Percentiles rank a stretch among this genome's conserved stretches.
Evolutionary conservation across 345 rosid genomes (phyloP).

Genomic region (Populus ilicifolia): DNA sequence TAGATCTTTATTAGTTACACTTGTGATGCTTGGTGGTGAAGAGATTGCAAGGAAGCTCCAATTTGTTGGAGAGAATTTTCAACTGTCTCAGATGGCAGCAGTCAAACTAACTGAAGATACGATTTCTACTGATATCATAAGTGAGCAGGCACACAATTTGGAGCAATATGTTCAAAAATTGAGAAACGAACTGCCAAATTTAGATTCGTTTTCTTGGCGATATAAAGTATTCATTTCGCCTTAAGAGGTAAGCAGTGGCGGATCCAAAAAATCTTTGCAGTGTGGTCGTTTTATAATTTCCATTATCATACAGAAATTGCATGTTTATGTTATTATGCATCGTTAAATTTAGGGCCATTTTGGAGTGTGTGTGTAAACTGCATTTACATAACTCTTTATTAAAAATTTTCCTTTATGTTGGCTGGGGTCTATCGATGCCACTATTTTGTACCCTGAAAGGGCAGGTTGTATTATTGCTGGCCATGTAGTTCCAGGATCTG

Average conservation of each 20-base stretch:
- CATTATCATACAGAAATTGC: too few relatives aligned
- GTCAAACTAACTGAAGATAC: constrained; percentile 78
- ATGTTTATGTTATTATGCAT: too few relatives aligned
- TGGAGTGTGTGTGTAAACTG: too few relatives aligned
- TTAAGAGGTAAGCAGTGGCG: constrained; percentile 20
- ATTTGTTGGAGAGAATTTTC: constrained; percentile 61
- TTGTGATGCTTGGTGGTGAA: constrained; percentile 64
- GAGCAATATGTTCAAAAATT: constrained; percentile 45
- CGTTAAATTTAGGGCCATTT: too few relatives aligned
- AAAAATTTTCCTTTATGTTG: too few relatives aligned
- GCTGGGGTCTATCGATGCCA: too few relatives aligned
- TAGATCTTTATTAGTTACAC: constrained; percentile 62
- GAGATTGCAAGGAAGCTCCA: constrained; percentile 73
- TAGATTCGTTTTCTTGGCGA: constrained; percentile 71
- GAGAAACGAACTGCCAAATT: constrained; percentile 36
- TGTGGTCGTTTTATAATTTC: too few relatives aligned
- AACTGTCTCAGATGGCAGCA: constrained; percentile 72
- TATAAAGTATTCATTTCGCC: constrained; percentile 60
- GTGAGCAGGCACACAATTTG: constrained; percentile 55
- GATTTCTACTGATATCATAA: constrained; percentile 42
- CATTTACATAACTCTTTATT: too few relatives aligned
- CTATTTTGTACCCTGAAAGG: background rate
- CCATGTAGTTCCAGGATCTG: background rate
- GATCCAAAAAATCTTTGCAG: too few relatives aligned
- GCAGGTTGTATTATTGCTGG: background rate